These are phyloP conservation scores for Pisolithus tinctorius DNA, from an alignment of 768 basidiomycete genomes.

Conservation along the genomic window DNA sequence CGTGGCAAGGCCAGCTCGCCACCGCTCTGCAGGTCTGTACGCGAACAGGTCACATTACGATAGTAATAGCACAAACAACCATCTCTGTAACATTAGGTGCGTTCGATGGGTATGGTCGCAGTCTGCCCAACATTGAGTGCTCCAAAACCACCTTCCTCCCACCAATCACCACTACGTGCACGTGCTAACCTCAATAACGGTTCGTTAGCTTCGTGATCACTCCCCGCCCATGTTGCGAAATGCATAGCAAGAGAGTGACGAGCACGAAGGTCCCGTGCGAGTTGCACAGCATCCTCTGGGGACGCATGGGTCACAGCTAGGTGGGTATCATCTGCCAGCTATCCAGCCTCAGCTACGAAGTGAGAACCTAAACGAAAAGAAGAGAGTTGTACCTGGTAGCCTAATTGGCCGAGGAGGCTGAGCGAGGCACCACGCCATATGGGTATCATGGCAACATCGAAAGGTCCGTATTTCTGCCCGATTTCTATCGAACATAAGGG, in stretches of 20 bases:
- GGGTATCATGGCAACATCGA: constrained; percentile 36
- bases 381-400: constrained; percentile 27
- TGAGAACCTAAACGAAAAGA: background rate
- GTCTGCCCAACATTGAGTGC: constrained; percentile 30
- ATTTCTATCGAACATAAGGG: constrained; percentile 25
- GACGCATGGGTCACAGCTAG: constrained; percentile 34
- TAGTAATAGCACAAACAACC: background rate
- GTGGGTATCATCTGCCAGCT: constrained; percentile 24
- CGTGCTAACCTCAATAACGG: constrained; percentile 27
- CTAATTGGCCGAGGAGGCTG: constrained; percentile 30
- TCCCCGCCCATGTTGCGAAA: constrained; percentile 39
- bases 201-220: constrained; percentile 34
- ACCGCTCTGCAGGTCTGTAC: no score
- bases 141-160: constrained; percentile 28
- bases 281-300: constrained; percentile 33
- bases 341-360: background rate
- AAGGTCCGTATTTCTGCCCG: constrained; percentile 32
- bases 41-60: no score
- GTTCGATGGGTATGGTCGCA: background rate
- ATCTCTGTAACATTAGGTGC: background rate
- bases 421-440: constrained; percentile 40
- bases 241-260: constrained; percentile 36
- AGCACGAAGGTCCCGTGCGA: constrained; percentile 32
- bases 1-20: no score
- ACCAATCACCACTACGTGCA: constrained; percentile 21